Evolutionary conservation across 2,329 filamentous ascomycete species (phyloP).

Genomic region (Pseudofabraea citricarpa): DNA sequence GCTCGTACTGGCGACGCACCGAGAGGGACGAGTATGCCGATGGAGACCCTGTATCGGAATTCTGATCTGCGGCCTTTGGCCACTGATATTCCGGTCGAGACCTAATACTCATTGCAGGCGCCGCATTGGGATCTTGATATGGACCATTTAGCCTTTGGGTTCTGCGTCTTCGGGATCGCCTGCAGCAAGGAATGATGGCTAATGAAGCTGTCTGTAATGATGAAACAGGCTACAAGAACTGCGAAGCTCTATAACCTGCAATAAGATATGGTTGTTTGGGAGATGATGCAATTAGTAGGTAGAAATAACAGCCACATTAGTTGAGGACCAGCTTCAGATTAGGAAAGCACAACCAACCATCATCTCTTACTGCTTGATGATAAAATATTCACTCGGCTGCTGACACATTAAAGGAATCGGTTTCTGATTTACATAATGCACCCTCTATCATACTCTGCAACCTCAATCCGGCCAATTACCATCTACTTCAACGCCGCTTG

Average conservation of each 20-base stretch:
- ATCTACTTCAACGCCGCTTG: slow-evolving; percentile 75
- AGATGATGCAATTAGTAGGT: too few species aligned
- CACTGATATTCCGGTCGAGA: not conserved
- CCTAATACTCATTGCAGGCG: not conserved
- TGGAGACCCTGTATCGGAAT: not conserved
- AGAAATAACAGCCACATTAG: not conserved
- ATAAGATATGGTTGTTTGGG: not conserved
- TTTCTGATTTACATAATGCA: slow-evolving; percentile 27
- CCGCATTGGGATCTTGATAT: not conserved
- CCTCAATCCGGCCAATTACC: slow-evolving; percentile 6
- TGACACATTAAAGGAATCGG: slow-evolving; percentile 1
- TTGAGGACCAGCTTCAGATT: slow-evolving; percentile 1
- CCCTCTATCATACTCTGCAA: slow-evolving; percentile 20
- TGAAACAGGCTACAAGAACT: not conserved
- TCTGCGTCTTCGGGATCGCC: not conserved
- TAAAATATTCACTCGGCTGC: not conserved
- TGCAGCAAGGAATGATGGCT: not conserved
- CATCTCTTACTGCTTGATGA: not conserved
- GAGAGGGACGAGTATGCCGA: slow-evolving; percentile 3
- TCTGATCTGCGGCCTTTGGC: not conserved
- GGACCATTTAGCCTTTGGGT: not conserved
- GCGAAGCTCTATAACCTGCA: not conserved
- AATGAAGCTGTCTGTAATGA: not conserved
- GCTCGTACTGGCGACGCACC: slow-evolving; percentile 3
- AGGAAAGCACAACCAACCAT: slow-evolving; percentile 7